Base-by-base conservation (phyloP, 495 filamentous ascomycete species). In the Astrothelium subdiscretum region DNA sequence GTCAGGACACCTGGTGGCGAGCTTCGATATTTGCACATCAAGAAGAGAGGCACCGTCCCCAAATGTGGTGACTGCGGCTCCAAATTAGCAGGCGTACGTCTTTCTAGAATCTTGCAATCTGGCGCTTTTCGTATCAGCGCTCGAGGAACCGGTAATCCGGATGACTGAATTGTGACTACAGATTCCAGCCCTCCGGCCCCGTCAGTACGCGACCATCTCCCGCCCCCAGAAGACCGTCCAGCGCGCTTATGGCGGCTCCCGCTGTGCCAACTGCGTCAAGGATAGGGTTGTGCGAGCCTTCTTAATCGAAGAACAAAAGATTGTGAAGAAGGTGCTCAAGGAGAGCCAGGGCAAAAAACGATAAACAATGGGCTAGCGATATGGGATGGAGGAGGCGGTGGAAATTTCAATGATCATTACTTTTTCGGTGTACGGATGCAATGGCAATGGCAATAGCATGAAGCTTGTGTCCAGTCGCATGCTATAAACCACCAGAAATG, bases 231-330 rank as follows among this genome's bases (percentile, higher is more conserved):
- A 99, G 87, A 96, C 89, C 71, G 94, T 99, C 76, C 89, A 91
- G 81, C 90, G 94, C 71, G 91, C 94, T 68, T 98, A 98, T 75
- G 94, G 94, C 77, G 95, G 94, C 74, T 96, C 91, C 66, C 87
- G 94, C 79, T 99, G 94, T 83, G 89, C 89, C 69, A 95, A 92
- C 82, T 99, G 94, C 78, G 94, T 97, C 71, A 92, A 92, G 80
- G 95, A 99, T 83, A 84, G 94, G 68, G 85, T 99, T 68, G 89
- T 96, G 62, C 89, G 95, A 66, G 95, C 94, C 52, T 97, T 97
- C 86, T 80, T 97, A 80, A 97, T 97, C 69, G 94, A 97, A 83
- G 94, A 99, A 85, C 94, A 99, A 83, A 97, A 97, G 90, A 97
- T 99, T 70, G 95, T 99, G 79, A 97, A 99, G 90, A 97, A 97